A percentile compares a stretch with the other conserved stretches of the same genome.
These are phyloP conservation scores for Leccinum truebloodii DNA, from an alignment of 768 basidiomycete species.

Conservation along the genomic window DNA sequence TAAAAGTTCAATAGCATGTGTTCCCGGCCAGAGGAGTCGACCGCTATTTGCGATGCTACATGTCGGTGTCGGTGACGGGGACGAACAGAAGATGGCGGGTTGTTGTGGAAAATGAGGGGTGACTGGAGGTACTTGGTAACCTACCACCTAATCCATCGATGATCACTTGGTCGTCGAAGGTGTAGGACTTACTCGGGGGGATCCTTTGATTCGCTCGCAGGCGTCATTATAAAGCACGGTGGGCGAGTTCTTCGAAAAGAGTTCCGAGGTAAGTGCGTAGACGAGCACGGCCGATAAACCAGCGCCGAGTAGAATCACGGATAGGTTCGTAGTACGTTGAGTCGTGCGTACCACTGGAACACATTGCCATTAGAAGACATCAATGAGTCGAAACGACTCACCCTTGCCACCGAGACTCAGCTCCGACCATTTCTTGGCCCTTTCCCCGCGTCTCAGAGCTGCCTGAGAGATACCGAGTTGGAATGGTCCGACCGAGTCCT, in stretches of 20 bases:
- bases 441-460: conserved; percentile 52
- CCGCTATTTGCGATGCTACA: conserved; percentile 73
- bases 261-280: conserved; percentile 79
- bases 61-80: conserved; percentile 84
- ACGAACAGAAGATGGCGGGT: conserved; percentile 70
- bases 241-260: conserved; percentile 87
- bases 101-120: conserved; percentile 77
- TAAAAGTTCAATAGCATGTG: conserved; percentile 87
- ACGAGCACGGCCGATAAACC: conserved; percentile 71
- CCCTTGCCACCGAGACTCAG: conserved; percentile 77
- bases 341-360: neutral
- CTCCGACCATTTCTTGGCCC: conserved; percentile 77
- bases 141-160: conserved; percentile 37
- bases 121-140: conserved; percentile 67
- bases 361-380: neutral
- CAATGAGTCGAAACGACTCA: conserved; percentile 25
- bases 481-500: conserved; percentile 77
- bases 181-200: conserved; percentile 40
- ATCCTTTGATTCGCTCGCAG: conserved; percentile 50
- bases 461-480: conserved; percentile 67
- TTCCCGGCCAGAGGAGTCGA: conserved; percentile 73
- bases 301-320: conserved; percentile 72
- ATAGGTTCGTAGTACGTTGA: conserved; percentile 51
- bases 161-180: neutral
- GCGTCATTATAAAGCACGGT: conserved; percentile 73